Base-by-base conservation (phyloP, 306 rosid genomes). In the Spatholobus suberectus region DNA sequence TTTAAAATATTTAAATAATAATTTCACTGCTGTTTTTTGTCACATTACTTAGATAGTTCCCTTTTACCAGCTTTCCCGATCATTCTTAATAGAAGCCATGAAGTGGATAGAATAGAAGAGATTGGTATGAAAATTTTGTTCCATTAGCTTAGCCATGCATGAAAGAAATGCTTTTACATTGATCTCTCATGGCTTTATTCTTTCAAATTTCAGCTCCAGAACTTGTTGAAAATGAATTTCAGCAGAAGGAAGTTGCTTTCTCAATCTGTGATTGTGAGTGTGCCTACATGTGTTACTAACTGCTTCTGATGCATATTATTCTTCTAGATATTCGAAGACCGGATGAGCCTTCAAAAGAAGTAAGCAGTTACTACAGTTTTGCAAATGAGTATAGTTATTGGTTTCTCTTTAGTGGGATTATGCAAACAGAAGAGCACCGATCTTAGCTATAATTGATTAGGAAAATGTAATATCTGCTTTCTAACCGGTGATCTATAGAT, bases 171-270 rank as follows among this genome's bases (percentile, higher is more conserved):
- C 44, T 54, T 40, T 35, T 73, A 52, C 15, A 21, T 23, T 57
- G 61, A 18, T 8, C 27, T 46, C 17, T 46, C 26, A 1, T 27
- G 8, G 14, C 44, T 35, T 29, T 38, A 17, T 65, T 73, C 41
- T 41, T 68, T 78, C 23, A 41, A 68, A 54, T 44, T 73, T 71
- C 58, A 47, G 66, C 35, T 20, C 24, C 44, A 49, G 26, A 78
- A 29, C 32, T 1, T 29, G 32, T 29, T 29, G 32, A 29, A 55
- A 21, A 62, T 72, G 70, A 71, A 38, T 41, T 32, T 44, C 10
- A 58, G 65, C 35, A 18, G 5, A 20, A 81, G 81, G 44, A 78
- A 72, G 75, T 27, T 77, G 59, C 34, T 81, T 34, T 76, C 58
- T 49, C 40, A 70, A n/a, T 78, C 59, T 62, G 18, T 70, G 26